Base-by-base conservation (phyloP, 139 green algal species). In the Volvox africanus region DNA sequence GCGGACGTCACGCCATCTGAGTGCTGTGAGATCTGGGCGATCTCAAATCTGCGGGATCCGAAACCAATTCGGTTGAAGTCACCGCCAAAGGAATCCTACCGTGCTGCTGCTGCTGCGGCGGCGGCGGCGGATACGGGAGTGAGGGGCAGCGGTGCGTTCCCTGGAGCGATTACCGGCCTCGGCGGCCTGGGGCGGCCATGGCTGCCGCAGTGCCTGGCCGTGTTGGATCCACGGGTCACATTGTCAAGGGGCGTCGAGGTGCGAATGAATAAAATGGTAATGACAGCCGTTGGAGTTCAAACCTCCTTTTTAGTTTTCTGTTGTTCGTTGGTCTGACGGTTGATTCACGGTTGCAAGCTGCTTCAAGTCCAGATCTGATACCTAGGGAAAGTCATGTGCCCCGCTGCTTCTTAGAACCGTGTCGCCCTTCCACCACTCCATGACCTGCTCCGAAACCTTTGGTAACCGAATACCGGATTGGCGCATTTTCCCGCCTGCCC, bases 171-270 rank as follows among this genome's bases (percentile, higher is more conserved):
- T 69, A 20, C 75, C 17, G 30, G n/a, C 22, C 32, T 26, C 24
- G 35, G 68, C 61, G 36, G 44, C 17, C 33, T 69, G 62, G 22
- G 67, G 73, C 75, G 68, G 76, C 30, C 55, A 55, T 85, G 79
- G 1, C 61, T 80, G 79, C 37, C 75, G 61, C 1, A 73, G 24
- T 88, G 96, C 69, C 92, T 99, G 86, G 93, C 95, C 21, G 92
- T 97, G 30, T 21, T 99, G 24, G 93, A 97, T 82, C 94, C 95
- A 0, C 89, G 90, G 0, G 80, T 95, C 73, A 96, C 93, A 12
- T 80, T 94, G 32, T 96, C 92, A 1, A 94, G 93, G 0, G 92
- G 90, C 5, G 65, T 97, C 0, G 95, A 97, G 95, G 95, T 97
- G 90, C 6, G 80, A 5, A 55, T 55, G 9, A 55, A 55, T 55